Evolutionary conservation across 1,284 basidiomycete genomes (phyloP).

Genomic region (Ganoderma resinaceum): DNA sequence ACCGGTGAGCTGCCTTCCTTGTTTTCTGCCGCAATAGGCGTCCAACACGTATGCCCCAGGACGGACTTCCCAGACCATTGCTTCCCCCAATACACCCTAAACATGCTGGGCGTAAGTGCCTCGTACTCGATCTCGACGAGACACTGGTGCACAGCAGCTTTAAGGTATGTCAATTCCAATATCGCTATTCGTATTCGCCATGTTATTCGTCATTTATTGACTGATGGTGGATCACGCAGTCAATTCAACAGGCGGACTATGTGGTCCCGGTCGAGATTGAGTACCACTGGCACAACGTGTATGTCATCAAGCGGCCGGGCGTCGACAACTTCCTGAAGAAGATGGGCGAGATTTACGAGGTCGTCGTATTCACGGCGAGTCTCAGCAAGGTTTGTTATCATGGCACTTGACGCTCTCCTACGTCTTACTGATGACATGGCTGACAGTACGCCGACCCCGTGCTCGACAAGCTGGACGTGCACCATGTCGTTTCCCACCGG

Average conservation of each 20-base stretch:
- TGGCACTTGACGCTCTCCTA: neutral
- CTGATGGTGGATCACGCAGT: conserved; percentile 52
- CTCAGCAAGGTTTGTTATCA: conserved; percentile 81
- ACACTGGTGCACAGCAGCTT: conserved; percentile 95
- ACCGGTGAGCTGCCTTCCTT: conserved; percentile 55
- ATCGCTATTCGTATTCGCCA: neutral
- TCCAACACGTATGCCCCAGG: conserved; percentile 49
- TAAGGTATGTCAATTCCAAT: conserved; percentile 63
- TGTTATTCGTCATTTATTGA: conserved; percentile 2
- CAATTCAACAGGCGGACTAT: conserved; percentile 95
- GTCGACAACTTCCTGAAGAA: conserved; percentile 95
- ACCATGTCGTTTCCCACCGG: conserved; percentile 93
- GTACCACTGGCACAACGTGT: conserved; percentile 96
- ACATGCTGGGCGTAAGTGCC: conserved; percentile 88
- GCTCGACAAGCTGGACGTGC: conserved; percentile 93
- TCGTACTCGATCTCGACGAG: conserved; percentile 95
- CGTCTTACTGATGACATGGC: neutral
- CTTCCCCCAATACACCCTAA: conserved; percentile 80
- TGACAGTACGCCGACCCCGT: conserved; percentile 96
- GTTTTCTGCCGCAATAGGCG: neutral
- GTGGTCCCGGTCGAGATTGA: conserved; percentile 99
- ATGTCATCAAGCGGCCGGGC: conserved; percentile 98
- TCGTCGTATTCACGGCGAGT: conserved; percentile 98
- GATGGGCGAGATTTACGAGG: conserved; percentile 98
- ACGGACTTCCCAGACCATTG: conserved; percentile 88